phyloP scores from a whole-genome alignment of 176 grass and related monocot genomes.

The Eleusine coracana region DNA sequence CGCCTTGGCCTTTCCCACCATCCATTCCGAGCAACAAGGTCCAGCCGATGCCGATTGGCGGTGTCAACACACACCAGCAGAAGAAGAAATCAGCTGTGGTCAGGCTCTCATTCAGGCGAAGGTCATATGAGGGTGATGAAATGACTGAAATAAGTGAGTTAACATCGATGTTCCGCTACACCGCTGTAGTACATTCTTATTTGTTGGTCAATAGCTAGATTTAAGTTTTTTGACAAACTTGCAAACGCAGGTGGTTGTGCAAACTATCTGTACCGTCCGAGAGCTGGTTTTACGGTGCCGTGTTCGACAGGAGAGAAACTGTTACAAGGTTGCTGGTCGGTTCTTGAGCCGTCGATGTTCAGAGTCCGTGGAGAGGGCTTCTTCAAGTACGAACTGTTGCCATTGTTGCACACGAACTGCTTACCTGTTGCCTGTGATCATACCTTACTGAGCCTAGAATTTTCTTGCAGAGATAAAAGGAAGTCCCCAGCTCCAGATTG shows the following conservation, averaged over 20 bases:
- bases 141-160: conserved; percentile 83
- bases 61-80: conserved; percentile 63
- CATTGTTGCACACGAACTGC: neutral
- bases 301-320: conserved; percentile 53
- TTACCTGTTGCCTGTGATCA: neutral
- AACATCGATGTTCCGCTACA: neutral
- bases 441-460: conserved; percentile 27
- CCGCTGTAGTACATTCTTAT: neutral
- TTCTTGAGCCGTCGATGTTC: conserved; percentile 81
- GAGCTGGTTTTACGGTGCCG: conserved; percentile 64
- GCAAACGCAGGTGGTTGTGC: conserved; percentile 61
- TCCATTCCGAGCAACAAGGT: conserved; percentile 60
- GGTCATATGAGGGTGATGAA: conserved; percentile 92
- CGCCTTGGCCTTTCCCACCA: conserved; percentile 51
- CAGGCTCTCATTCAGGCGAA: conserved; percentile 74
- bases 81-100: conserved; percentile 87
- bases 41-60: conserved; percentile 58
- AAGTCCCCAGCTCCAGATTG: conserved; percentile 62
- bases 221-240: conserved; percentile 24
- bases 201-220: neutral
- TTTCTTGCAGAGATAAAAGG: conserved; percentile 76
- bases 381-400: conserved; percentile 61
- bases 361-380: conserved; percentile 76
- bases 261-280: conserved; percentile 74
- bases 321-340: conserved; percentile 77